A percentile compares a stretch with the other conserved stretches of the same genome.
phyloP scores from a whole-genome alignment of 2,329 filamentous ascomycete species.

The Onygenales sp. region DNA sequence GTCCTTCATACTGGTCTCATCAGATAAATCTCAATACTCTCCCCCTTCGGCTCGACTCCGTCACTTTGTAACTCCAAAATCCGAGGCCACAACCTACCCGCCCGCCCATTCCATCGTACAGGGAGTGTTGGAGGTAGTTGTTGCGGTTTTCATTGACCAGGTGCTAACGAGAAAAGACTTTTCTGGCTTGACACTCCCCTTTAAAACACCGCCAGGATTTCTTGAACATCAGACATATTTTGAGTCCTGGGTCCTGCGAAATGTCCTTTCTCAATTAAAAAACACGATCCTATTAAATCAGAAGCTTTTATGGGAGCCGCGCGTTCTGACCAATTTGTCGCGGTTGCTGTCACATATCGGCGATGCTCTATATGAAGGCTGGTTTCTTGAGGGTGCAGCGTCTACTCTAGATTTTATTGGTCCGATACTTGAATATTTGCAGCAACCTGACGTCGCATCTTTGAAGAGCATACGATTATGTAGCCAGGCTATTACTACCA shows the following conservation, averaged over 20 bases:
- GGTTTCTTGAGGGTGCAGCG: constrained; percentile 85
- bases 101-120: constrained; percentile 65
- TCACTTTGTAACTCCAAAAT: constrained; percentile 52
- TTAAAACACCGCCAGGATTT: constrained; percentile 85
- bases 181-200: constrained; percentile 70
- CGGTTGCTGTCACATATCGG: constrained; percentile 71
- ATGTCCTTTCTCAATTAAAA: constrained; percentile 61
- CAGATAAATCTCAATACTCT: constrained; percentile 51
- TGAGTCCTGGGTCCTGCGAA: constrained; percentile 76
- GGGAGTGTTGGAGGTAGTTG: constrained; percentile 64
- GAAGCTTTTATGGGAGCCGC: constrained; percentile 66
- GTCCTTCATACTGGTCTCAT: constrained; percentile 80
- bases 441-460: constrained; percentile 68
- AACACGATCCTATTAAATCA: constrained; percentile 63
- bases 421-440: constrained; percentile 75
- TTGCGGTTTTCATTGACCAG: constrained; percentile 77
- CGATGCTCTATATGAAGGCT: constrained; percentile 90
- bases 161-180: constrained; percentile 83
- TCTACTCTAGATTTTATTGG: constrained; percentile 78
- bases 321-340: constrained; percentile 76
- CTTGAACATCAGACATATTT: constrained; percentile 93
- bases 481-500: constrained; percentile 66
- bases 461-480: constrained; percentile 89
- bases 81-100: constrained; percentile 35
- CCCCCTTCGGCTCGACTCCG: constrained; percentile 55